phyloP scores from a whole-genome alignment of 1,284 basidiomycete species.

The Ustilago nuda region DNA sequence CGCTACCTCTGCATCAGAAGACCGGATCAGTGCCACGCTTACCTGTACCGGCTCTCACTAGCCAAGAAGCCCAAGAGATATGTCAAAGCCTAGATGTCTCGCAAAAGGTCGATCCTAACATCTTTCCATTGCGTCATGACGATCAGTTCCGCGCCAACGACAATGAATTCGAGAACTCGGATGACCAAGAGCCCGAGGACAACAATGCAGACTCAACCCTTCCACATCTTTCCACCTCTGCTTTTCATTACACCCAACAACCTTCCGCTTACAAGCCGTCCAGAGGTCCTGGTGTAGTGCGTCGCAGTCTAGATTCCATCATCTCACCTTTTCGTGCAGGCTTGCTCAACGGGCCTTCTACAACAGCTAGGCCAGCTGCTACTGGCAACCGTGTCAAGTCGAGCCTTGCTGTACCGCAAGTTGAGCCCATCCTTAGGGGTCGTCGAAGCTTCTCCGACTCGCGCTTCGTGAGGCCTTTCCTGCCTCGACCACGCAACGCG shows the following conservation, averaged over 20 bases:
- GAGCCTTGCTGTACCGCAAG: conserved; percentile 6
- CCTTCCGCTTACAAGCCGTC: not conserved
- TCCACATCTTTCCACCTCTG: conserved; percentile 6
- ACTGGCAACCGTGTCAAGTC: not conserved
- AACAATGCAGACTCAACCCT: not conserved
- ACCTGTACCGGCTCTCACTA: conserved; percentile 7
- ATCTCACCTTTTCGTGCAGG: conserved; percentile 48
- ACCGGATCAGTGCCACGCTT: conserved; percentile 1
- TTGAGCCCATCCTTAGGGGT: conserved; percentile 17
- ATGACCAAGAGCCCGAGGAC: conserved; percentile 22
- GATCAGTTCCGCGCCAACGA: conserved; percentile 35
- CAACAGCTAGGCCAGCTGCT: not conserved
- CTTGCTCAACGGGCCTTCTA: conserved; percentile 21
- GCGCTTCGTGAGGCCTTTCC: conserved; percentile 38
- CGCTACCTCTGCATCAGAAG: not conserved
- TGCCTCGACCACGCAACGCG: conserved; percentile 23
- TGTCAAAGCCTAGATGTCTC: conserved; percentile 8
- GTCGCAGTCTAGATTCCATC: conserved; percentile 47
- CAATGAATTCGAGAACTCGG: conserved; percentile 41
- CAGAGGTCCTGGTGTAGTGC: conserved; percentile 31
- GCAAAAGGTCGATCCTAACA: conserved; percentile 18
- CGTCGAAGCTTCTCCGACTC: conserved; percentile 49
- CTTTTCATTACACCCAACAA: conserved; percentile 1
- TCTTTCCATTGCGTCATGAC: conserved; percentile 41
- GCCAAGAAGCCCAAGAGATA: not conserved